Base-by-base conservation (phyloP, 441 rosid genomes). In the Codiaeum variegatum region DNA sequence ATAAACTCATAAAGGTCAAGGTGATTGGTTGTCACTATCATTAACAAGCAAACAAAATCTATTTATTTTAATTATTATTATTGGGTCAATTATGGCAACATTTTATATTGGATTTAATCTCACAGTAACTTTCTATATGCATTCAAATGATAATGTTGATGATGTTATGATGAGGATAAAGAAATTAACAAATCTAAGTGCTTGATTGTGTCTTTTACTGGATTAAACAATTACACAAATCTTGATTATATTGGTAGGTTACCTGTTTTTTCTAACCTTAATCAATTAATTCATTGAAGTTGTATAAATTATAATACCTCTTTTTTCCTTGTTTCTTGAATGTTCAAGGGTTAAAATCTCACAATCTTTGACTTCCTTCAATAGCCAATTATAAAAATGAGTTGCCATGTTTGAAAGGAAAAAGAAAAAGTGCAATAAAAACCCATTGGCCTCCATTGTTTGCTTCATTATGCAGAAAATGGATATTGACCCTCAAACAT, bases 91-190 rank as follows among this genome's bases (percentile, higher is more conserved):
- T 44, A 76, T 59, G 66, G 34, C 70, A 26, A 31, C 36, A 23
- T 68, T 65, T 8, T 2, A 46, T 7, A 68, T 46, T 47, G 71
- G 68, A 64, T 65, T 73, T 23, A 34, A 36, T 40, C 66, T 61
- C 64, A 49, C 34, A 38, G 40, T n/a, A 2, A 40, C 23, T 62
- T 34, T 21, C 32, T 29, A 51, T 40, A 3, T 42, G 55, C 26
- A 34, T 42, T 55, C 66, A 80, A 80, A 73, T 70, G 26, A 73
- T 69, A 59, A 58, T 66, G 76, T 70, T 79, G 79, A 74, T 77
- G 73, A 74, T 72, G 71, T 29, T 46, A 71, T 77, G 66, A 75
- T 77, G 74, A 72, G 65, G 42, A 34, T n/a, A 23, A 47, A 26
- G 77, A 69, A 52, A 47, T 19, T 44, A 64, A 75, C 26, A 6